Conservation (phyloP, 2,329 filamentous ascomycete genomes). For the Phialophora verrucosa region DNA sequence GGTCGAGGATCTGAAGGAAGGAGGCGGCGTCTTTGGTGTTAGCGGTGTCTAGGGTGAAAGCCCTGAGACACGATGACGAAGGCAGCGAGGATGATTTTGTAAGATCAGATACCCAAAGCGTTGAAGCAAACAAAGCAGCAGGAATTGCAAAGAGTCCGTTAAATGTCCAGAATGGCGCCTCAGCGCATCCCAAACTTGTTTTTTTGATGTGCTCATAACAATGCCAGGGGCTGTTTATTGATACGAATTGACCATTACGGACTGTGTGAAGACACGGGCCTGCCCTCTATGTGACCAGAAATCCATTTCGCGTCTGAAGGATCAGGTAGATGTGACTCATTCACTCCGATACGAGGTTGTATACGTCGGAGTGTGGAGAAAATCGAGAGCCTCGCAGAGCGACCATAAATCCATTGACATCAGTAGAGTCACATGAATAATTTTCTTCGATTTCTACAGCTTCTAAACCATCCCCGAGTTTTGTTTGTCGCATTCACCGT, state of each 20-base stretch:
- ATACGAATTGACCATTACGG: not conserved
- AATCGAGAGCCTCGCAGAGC: too few relatives aligned
- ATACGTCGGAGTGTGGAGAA: slow-evolving; percentile 3
- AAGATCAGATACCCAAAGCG: not conserved
- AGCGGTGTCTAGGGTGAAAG: slow-evolving; percentile 23
- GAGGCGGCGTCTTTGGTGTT: slow-evolving; percentile 37
- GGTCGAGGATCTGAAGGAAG: slow-evolving; percentile 78
- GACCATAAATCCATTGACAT: not conserved
- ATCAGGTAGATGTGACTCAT: slow-evolving; percentile 11
- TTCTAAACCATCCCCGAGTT: not conserved
- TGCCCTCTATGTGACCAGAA: not conserved
- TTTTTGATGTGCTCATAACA: not conserved
- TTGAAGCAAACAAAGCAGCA: not conserved
- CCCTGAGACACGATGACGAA: not conserved
- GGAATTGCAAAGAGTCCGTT: not conserved
- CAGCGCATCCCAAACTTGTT: not conserved
- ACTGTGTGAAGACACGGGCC: not conserved
- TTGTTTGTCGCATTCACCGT: not conserved
- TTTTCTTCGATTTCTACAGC: not conserved
- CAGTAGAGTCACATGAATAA: not conserved
- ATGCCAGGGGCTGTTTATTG: not conserved
- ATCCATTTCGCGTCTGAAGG: not conserved
- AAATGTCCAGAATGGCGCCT: not conserved
- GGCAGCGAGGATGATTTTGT: not conserved
- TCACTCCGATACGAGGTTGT: slow-evolving; percentile 5